These are phyloP conservation scores for Papiliotrema flavescens DNA, from an alignment of 1,284 basidiomycete species.

Conservation along the genomic window DNA sequence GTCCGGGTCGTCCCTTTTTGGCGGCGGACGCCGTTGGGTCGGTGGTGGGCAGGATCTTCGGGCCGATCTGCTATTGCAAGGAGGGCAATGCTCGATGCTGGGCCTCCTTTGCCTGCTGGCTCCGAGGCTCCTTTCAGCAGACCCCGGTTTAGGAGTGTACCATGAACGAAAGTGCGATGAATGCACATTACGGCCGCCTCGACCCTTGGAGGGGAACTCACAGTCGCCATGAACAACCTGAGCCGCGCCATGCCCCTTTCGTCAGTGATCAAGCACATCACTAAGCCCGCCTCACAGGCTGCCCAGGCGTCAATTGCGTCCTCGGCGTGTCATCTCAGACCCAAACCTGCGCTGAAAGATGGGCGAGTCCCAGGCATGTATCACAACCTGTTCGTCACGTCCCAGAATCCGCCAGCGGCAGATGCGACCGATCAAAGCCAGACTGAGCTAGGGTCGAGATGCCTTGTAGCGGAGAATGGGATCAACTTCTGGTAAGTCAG, in stretches of 20 bases:
- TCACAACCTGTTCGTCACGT: slow-evolving; percentile 11
- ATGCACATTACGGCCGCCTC: neutral
- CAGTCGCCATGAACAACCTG: neutral
- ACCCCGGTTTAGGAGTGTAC: neutral
- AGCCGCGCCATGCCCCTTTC: neutral
- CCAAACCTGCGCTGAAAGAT: neutral
- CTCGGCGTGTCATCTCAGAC: neutral
- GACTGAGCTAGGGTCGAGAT: neutral
- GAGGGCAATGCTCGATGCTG: neutral
- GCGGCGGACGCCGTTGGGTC: no score
- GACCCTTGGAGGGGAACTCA: neutral
- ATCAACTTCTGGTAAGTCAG: slow-evolving; percentile 7
- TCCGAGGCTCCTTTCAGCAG: neutral
- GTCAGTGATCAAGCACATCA: neutral
- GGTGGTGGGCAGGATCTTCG: no score
- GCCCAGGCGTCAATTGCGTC: neutral
- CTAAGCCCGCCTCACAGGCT: neutral
- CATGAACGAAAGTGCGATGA: neutral
- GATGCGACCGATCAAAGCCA: slow-evolving; percentile 2
- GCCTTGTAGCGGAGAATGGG: slow-evolving; percentile 2
- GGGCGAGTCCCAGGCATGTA: neutral
- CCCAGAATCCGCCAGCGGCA: neutral
- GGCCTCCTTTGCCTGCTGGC: neutral
- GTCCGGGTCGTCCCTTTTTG: no score
- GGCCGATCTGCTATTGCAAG: no score